These are phyloP conservation scores for Larix sibirica DNA, from an alignment of 83 land plant species.

Conservation along the genomic window DNA sequence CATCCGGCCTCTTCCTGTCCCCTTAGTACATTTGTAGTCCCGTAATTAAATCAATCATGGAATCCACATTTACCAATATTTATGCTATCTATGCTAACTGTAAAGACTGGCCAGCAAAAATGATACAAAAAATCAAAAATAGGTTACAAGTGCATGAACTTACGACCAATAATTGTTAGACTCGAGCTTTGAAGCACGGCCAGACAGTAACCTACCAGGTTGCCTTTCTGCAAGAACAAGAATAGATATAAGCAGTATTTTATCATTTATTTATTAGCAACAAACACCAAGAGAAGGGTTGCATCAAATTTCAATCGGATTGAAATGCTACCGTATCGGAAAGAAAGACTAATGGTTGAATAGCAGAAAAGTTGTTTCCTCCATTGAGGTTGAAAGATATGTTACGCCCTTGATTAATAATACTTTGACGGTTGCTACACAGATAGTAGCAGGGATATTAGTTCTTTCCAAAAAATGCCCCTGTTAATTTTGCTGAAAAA, in stretches of 20 bases:
- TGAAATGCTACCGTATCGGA: slow-evolving; percentile 25
- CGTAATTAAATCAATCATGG: no score
- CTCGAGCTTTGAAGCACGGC: slow-evolving; percentile 12
- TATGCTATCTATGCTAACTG: no score
- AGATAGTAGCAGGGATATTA: not conserved
- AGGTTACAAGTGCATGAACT: not conserved
- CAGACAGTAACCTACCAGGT: not conserved
- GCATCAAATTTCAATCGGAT: not conserved
- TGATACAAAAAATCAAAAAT: no score
- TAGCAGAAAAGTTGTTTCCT: slow-evolving; percentile 42
- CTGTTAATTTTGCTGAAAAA: not conserved
- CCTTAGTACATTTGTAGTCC: no score
- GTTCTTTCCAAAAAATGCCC: slow-evolving; percentile 12
- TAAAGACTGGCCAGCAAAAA: no score
- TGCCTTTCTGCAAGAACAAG: not conserved
- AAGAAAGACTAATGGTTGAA: slow-evolving; percentile 46
- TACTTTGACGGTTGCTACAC: slow-evolving; percentile 38
- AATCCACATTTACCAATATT: no score
- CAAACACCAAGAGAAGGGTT: not conserved
- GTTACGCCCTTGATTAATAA: slow-evolving; percentile 29
- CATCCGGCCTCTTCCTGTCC: no score
- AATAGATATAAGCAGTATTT: not conserved
- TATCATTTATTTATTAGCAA: not conserved
- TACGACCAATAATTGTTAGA: not conserved
- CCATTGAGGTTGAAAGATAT: slow-evolving; percentile 51